Conservation (phyloP, 2,329 filamentous ascomycete genomes). For the Ophiostoma ulmi region DNA sequence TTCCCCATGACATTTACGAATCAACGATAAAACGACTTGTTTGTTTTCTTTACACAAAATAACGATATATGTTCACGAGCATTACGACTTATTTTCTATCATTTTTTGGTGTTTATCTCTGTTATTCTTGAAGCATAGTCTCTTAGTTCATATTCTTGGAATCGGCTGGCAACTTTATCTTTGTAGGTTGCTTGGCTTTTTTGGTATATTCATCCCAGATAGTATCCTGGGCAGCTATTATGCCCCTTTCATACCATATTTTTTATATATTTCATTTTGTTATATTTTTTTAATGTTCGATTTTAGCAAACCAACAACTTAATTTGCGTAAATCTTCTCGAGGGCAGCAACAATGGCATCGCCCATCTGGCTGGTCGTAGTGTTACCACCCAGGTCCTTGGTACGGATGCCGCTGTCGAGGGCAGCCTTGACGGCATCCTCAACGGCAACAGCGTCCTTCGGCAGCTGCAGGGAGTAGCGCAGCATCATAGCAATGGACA, state of each 20-base stretch:
- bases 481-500: constrained; percentile 93
- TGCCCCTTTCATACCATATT: not conserved
- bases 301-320: constrained; percentile 25
- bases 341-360: constrained; percentile 76
- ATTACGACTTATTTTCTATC: not conserved
- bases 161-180: not conserved
- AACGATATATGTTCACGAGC: not conserved
- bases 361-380: constrained; percentile 67
- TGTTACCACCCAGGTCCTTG: constrained; percentile 75
- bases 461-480: constrained; percentile 83
- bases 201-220: constrained; percentile 4
- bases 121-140: not conserved
- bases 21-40: not conserved
- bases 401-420: constrained; percentile 77
- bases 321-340: constrained; percentile 56
- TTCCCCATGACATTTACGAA: constrained; percentile 11
- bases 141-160: not conserved
- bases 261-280: not conserved
- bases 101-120: not conserved
- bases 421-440: constrained; percentile 72
- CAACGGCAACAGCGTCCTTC: constrained; percentile 70
- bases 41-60: not conserved
- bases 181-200: constrained; percentile 1
- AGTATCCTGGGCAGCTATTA: not conserved
- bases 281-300: not conserved